Conservation (phyloP, 345 rosid species). For the Trapa incisa region DNA sequence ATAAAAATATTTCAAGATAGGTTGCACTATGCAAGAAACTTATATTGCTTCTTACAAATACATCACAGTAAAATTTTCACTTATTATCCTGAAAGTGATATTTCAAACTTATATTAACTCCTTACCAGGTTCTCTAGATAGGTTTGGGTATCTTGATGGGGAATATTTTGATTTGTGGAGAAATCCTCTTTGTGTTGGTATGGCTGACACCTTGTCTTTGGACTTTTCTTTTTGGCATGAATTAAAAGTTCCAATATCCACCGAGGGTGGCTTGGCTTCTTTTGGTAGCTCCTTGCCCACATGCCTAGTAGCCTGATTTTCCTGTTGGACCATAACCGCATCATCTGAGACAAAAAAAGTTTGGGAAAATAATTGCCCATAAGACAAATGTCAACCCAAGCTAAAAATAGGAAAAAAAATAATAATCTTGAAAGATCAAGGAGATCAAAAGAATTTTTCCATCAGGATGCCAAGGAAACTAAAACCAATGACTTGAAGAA, state of each 20-base stretch:
- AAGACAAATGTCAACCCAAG: not conserved
- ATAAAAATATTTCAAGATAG: not conserved
- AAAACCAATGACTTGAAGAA: not conserved
- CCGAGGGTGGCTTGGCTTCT: not conserved
- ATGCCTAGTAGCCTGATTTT: not conserved
- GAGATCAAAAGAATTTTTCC: no score
- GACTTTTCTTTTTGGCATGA: not conserved
- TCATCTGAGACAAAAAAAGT: not conserved
- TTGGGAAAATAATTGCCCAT: not conserved
- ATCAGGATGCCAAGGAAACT: not conserved
- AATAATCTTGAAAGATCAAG: no score
- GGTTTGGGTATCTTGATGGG: not conserved
- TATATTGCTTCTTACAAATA: not conserved
- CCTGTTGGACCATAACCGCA: not conserved
- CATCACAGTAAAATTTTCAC: not conserved
- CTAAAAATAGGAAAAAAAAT: not conserved
- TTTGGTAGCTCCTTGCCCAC: not conserved
- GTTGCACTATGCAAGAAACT: not conserved
- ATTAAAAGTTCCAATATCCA: not conserved
- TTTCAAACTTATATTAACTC: not conserved
- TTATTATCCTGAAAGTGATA: not conserved
- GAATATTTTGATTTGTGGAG: not conserved
- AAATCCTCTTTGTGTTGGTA: not conserved
- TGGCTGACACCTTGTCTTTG: not conserved
- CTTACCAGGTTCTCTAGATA: not conserved